Percentiles rank a stretch among this genome's conserved stretches.
Conservation (phyloP, 768 basidiomycete genomes). For the Tricholomella constricta region DNA sequence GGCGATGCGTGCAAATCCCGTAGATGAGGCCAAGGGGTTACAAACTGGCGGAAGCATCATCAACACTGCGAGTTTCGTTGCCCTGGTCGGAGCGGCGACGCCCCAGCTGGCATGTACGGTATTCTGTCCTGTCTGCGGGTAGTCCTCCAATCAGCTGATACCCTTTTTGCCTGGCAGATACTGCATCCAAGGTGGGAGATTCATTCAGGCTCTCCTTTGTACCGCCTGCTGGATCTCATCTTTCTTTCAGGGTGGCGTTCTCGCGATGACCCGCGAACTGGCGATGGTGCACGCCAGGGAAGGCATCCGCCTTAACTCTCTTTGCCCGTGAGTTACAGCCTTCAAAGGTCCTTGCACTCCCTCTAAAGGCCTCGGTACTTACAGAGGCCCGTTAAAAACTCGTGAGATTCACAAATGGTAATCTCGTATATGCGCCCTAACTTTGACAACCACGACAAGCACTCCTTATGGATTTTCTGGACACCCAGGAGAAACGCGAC, state of each 20-base stretch:
- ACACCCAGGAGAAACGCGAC: constrained; percentile 93
- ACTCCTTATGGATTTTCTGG: constrained; percentile 96
- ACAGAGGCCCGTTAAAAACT: constrained; percentile 91
- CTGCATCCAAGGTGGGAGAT: constrained; percentile 79
- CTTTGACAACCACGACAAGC: constrained; percentile 47
- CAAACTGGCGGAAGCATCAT: constrained; percentile 89
- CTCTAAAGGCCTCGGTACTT: constrained; percentile 13
- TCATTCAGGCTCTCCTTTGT: neutral
- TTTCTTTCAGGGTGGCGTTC: constrained; percentile 78
- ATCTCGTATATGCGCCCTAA: constrained; percentile 1
- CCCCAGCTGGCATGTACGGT: constrained; percentile 96
- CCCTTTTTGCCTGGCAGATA: constrained; percentile 54
- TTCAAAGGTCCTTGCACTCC: neutral
- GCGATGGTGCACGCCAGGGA: constrained; percentile 98
- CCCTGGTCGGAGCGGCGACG: constrained; percentile 93
- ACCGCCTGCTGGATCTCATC: constrained; percentile 1
- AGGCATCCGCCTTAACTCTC: constrained; percentile 93
- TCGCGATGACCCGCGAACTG: constrained; percentile 96
- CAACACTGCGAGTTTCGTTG: constrained; percentile 98
- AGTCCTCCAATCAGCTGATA: constrained; percentile 13
- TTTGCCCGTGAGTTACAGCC: constrained; percentile 79
- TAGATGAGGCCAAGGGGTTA: constrained; percentile 78
- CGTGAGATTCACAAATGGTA: constrained; percentile 50
- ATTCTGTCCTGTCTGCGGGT: neutral
- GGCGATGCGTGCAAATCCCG: constrained; percentile 93